Percentiles rank a stretch among this genome's conserved stretches.
Conservation (phyloP, 2,329 filamentous ascomycete genomes). For the Periconia digitata region DNA sequence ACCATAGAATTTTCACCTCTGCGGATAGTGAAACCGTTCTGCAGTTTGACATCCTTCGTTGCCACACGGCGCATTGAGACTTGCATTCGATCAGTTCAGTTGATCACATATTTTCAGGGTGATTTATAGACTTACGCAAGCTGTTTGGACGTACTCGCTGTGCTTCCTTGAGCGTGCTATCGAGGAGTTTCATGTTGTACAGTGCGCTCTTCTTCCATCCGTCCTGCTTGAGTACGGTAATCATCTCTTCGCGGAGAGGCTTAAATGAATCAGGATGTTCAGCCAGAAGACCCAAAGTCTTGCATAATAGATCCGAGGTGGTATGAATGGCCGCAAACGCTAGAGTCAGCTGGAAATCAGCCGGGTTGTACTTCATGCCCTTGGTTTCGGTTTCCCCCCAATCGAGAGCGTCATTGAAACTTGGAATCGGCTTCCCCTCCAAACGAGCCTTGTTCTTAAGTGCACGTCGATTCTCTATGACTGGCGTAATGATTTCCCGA, state of each 20-base stretch:
- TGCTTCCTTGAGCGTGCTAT: conserved; percentile 48
- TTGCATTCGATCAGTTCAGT: conserved; percentile 5
- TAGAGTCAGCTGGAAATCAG: conserved; percentile 40
- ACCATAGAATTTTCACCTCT: conserved; percentile 14
- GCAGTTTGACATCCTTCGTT: conserved; percentile 21
- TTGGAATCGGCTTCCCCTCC: conserved; percentile 3
- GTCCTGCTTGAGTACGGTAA: conserved; percentile 42
- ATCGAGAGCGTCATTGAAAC: conserved; percentile 43
- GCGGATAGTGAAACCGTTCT: conserved; percentile 28
- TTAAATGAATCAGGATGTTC: conserved; percentile 54
- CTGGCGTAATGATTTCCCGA: conserved; percentile 34
- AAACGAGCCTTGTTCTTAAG: neutral
- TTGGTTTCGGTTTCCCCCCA: conserved; percentile 47
- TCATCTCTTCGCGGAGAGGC: conserved; percentile 56
- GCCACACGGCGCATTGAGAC: conserved; percentile 28
- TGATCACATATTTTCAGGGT: neutral
- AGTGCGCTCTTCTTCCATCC: conserved; percentile 40
- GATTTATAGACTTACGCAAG: conserved; percentile 12
- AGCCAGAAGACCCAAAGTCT: conserved; percentile 57
- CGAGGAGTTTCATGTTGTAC: conserved; percentile 45
- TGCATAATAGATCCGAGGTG: conserved; percentile 44
- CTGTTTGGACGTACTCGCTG: conserved; percentile 26
- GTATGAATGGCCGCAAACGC: conserved; percentile 48
- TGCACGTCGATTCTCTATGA: conserved; percentile 13
- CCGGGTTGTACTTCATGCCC: conserved; percentile 33